Evolutionary conservation across 2,329 filamentous ascomycete genomes (phyloP).

Genomic region (Talaromyces funiculosus): DNA sequence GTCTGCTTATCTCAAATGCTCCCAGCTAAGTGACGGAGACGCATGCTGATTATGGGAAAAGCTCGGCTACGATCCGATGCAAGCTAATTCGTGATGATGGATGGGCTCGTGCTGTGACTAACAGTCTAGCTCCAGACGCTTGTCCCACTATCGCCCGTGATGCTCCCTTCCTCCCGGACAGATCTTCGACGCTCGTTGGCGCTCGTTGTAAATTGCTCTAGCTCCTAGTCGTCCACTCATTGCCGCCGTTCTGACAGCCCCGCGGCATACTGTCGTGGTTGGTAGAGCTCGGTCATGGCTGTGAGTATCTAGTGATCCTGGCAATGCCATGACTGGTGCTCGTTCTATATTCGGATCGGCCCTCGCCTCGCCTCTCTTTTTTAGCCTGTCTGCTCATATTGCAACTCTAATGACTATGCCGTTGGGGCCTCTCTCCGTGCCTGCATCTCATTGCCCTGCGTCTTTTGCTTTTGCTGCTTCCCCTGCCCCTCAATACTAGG

Average conservation of each 20-base stretch:
- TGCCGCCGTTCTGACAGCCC: slow-evolving; percentile 10
- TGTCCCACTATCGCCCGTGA: slow-evolving; percentile 4
- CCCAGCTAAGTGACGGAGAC: not conserved
- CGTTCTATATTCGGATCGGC: slow-evolving; percentile 26
- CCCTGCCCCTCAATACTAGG: slow-evolving; percentile 14
- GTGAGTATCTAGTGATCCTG: not conserved
- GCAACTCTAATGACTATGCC: slow-evolving; percentile 12
- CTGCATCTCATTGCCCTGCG: slow-evolving; percentile 13
- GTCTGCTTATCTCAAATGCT: not conserved
- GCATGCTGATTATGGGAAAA: not conserved
- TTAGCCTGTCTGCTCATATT: slow-evolving; percentile 11
- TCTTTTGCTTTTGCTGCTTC: slow-evolving; percentile 1
- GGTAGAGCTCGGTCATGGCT: not conserved
- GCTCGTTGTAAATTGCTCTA: slow-evolving; percentile 12
- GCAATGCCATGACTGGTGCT: slow-evolving; percentile 5
- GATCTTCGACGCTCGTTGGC: slow-evolving; percentile 15
- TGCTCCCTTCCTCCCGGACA: slow-evolving; percentile 10
- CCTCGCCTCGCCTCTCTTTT: slow-evolving; percentile 18
- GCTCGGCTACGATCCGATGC: slow-evolving; percentile 15
- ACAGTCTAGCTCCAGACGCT: not conserved
- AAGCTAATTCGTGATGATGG: not conserved
- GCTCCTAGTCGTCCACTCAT: slow-evolving; percentile 11
- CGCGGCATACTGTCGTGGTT: slow-evolving; percentile 7
- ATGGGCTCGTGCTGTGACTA: not conserved
- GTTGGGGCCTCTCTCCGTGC: slow-evolving; percentile 13